Conservation (phyloP, 2,329 filamentous ascomycete genomes). For the Aspergillus tamarii region DNA sequence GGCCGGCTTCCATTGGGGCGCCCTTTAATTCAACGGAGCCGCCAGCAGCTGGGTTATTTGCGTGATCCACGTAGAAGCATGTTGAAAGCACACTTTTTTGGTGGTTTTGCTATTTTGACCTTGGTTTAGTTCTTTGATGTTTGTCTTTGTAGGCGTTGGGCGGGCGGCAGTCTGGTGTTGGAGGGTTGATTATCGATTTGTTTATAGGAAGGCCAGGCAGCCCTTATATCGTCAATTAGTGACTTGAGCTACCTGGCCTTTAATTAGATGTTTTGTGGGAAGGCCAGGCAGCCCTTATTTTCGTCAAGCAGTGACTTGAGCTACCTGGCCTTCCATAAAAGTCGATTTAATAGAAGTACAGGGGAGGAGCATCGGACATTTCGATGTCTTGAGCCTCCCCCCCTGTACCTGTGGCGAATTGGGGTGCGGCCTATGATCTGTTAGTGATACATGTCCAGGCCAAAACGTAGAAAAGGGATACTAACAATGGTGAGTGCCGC, state of each 20-base stretch:
- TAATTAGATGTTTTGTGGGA: not conserved
- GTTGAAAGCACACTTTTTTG: not conserved
- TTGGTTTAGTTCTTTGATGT: not conserved
- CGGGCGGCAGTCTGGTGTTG: not conserved
- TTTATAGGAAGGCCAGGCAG: not conserved
- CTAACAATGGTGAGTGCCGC: not conserved
- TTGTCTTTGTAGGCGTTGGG: not conserved
- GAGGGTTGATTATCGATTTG: not conserved
- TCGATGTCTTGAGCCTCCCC: not conserved
- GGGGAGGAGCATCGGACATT: slow-evolving; percentile 6
- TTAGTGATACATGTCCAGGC: not conserved
- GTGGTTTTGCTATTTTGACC: not conserved
- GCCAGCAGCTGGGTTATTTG: not conserved
- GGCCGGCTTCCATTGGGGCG: not conserved
- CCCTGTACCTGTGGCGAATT: not conserved
- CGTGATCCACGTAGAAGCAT: not conserved
- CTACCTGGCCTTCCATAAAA: not conserved
- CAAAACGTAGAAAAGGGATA: not conserved
- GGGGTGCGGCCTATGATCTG: not conserved
- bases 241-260: not conserved
- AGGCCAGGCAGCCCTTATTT: not conserved
- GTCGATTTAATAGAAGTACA: not conserved
- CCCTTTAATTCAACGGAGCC: not conserved
- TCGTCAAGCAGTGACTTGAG: not conserved
- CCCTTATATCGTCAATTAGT: not conserved